Evolutionary conservation across 768 basidiomycete genomes (phyloP).

Genomic region (Leccinum aurantiacum): DNA sequence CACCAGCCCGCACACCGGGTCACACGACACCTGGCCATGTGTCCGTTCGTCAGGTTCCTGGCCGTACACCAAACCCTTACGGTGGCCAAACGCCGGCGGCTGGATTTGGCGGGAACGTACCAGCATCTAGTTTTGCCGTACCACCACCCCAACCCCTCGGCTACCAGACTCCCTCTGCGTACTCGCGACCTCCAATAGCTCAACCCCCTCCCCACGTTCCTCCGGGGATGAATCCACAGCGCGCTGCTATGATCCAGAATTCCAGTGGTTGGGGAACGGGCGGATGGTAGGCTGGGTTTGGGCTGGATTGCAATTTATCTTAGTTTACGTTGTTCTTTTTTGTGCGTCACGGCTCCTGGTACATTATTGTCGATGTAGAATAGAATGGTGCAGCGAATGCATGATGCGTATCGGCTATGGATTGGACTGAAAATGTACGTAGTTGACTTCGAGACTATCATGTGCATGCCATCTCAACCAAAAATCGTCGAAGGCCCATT

Average conservation of each 20-base stretch:
- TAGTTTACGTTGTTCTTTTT: conserved; percentile 18
- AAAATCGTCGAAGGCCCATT: neutral
- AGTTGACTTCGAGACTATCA: neutral
- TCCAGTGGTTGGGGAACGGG: conserved; percentile 37
- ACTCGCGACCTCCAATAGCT: conserved; percentile 41
- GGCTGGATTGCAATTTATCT: conserved; percentile 18
- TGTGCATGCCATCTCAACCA: neutral
- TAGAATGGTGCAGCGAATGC: conserved; percentile 23
- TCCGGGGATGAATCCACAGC: conserved; percentile 64
- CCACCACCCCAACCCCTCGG: conserved; percentile 38
- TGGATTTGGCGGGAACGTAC: conserved; percentile 29
- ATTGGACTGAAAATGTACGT: neutral
- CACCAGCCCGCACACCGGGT: no score
- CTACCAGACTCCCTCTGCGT: conserved; percentile 40
- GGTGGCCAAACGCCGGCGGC: conserved; percentile 41
- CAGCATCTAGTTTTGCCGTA: conserved; percentile 30
- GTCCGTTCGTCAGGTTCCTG: conserved; percentile 66
- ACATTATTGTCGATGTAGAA: conserved; percentile 30
- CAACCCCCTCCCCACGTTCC: conserved; percentile 47
- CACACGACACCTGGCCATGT: conserved; percentile 83
- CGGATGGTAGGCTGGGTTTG: conserved; percentile 35
- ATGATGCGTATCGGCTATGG: neutral
- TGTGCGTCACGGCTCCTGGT: conserved; percentile 14
- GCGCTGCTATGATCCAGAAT: conserved; percentile 65
- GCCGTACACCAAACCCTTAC: conserved; percentile 82